Evolutionary conservation across 768 basidiomycete species (phyloP), one percentile per base, ranked within the genome.

Genomic region (Aureoboletus auriporus): DNA sequence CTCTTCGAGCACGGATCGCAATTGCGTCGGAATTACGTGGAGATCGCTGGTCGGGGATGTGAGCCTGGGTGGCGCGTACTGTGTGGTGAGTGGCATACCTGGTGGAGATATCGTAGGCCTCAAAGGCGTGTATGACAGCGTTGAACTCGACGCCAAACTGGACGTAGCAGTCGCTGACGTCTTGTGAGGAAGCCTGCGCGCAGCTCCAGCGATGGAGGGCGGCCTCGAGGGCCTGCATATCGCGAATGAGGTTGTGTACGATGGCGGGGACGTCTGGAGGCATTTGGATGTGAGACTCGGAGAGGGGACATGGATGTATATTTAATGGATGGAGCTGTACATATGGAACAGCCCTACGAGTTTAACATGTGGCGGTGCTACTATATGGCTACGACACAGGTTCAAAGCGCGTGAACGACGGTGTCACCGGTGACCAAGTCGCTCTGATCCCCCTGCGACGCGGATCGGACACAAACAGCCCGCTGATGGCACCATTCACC

Each of bases 141-240:
- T 93, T 93, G 73, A 96, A 94, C 56, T 93, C 86, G 60, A 87
- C 86, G 38, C 92, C 93, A 13, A 96, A 79, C 57, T 82, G 78
- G 46, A 98, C 89, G 65, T 93, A 98, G 45, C 89, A 79, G 65
- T 95, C 83, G 74, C 88, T 91, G 59, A 98, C 91, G 60, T 90
- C 73, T 12, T 68, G 71, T 45, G 91, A 86, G 2, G 76, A 68
- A 1, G 81, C 81, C 39, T 77, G 71, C 4, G 75, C 71, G 1
- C 68, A 52, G 42, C 83, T 78, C 92, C 93, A 94, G 50, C 76
- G 76, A 26, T 70, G 74, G 39, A 94, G 76, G 2, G 77, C 68
- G 13, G 88, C 82, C 58, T 94, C 83, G 14, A 98, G 80, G 47
- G 80, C 76, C 57, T 86, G 88, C n/a, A 92, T 94, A 38, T 89